Conservation (phyloP, 2,329 filamentous ascomycete species). For the Neobulgaria alba region DNA sequence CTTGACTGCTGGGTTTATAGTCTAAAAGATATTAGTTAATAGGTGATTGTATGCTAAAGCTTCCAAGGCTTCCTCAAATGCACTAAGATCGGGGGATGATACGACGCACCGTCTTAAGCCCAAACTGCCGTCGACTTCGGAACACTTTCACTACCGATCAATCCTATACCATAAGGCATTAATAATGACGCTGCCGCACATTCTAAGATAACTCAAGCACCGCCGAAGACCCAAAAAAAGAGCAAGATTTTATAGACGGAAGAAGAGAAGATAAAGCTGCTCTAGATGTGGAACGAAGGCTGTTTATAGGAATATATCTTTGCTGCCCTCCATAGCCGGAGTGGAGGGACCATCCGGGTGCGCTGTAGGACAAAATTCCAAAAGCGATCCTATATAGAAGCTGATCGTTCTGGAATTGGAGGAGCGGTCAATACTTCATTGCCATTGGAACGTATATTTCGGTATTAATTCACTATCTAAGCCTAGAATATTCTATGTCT, state of each 20-base stretch:
- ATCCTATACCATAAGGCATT: constrained; percentile 12
- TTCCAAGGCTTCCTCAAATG: too few species aligned
- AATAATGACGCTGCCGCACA: constrained; percentile 4
- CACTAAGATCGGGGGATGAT: too few species aligned
- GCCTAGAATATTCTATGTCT: too few species aligned
- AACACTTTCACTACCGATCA: constrained; percentile 10
- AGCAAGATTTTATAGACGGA: constrained; percentile 6
- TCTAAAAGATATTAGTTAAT: constrained; percentile 22
- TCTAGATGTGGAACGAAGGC: constrained; percentile 13
- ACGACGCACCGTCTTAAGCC: constrained; percentile 17
- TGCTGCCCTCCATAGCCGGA: constrained; percentile 13
- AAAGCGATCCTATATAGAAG: constrained; percentile 7
- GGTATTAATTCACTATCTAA: too few species aligned
- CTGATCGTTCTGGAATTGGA: constrained; percentile 5
- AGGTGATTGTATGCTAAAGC: too few species aligned
- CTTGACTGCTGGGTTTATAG: constrained; percentile 49
- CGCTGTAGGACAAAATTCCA: constrained; percentile 18
- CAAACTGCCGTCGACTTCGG: constrained; percentile 13
- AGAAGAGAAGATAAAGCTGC: constrained; percentile 12
- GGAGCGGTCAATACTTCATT: constrained; percentile 9
- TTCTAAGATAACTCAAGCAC: constrained; percentile 13
- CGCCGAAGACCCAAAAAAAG: constrained; percentile 13
- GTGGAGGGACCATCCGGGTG: constrained; percentile 14
- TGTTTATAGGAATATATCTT: constrained; percentile 15
- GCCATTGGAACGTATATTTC: too few species aligned